Percentiles rank a stretch among this genome's conserved stretches.
phyloP scores from a whole-genome alignment of 257 asterid species.

The Plantago elongata region DNA sequence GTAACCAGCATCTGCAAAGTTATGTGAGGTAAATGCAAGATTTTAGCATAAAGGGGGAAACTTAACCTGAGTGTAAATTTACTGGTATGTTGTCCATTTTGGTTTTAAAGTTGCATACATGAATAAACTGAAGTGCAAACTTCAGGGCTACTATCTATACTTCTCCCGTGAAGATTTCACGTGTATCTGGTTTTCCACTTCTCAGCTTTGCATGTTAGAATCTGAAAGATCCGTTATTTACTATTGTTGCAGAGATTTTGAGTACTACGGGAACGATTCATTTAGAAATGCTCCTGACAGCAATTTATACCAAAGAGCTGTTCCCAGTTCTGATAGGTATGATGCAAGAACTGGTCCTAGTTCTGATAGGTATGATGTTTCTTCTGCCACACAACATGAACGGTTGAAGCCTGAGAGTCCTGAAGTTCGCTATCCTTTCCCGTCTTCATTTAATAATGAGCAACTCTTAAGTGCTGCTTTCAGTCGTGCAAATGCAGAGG shows the following conservation, averaged over 20 bases:
- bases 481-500: conserved; percentile 49
- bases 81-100: too few species aligned
- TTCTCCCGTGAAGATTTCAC: too few species aligned
- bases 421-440: conserved; percentile 53
- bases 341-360: conserved; percentile 48
- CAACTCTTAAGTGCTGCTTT: conserved; percentile 46
- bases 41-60: too few species aligned
- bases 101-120: too few species aligned
- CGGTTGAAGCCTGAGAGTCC: conserved; percentile 50
- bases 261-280: conserved; percentile 58
- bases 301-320: conserved; percentile 42
- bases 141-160: too few species aligned
- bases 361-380: conserved; percentile 48
- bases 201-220: too few species aligned
- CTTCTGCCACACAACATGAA: conserved; percentile 61
- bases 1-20: too few species aligned
- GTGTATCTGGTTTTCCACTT: too few species aligned
- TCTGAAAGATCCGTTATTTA: background rate
- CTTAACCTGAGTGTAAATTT: too few species aligned
- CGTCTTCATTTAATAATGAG: conserved; percentile 51
- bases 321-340: conserved; percentile 41
- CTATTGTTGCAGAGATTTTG: conserved; percentile 50
- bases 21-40: too few species aligned
- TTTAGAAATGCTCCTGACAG: conserved; percentile 46
- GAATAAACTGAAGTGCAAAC: too few species aligned